phyloP scores from a whole-genome alignment of 2,329 filamentous ascomycete genomes.

The Verticillium nonalfalfae region DNA sequence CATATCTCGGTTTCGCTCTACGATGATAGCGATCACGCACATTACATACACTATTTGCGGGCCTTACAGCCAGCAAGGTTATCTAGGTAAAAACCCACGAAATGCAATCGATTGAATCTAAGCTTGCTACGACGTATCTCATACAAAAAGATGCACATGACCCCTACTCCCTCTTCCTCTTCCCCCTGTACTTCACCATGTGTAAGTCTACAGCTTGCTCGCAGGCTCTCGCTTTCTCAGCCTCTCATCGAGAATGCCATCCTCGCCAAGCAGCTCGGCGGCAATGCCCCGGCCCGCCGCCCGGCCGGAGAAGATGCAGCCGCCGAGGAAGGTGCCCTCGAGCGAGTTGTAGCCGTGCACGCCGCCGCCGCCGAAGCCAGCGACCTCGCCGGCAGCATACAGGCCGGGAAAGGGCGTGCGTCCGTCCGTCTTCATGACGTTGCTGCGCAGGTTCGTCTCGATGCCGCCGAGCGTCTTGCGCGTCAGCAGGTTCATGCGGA shows the following conservation, averaged over 20 bases:
- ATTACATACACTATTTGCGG: too few species aligned
- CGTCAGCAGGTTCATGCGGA: constrained; percentile 54
- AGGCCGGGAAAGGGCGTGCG: constrained; percentile 41
- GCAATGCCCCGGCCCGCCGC: constrained; percentile 50
- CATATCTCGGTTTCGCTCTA: too few species aligned
- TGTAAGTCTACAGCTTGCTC: neutral
- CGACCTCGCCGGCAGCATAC: constrained; percentile 54
- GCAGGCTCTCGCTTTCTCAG: neutral
- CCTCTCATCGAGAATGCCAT: neutral
- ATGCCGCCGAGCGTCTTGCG: constrained; percentile 55
- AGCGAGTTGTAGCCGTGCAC: constrained; percentile 57
- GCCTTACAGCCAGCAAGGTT: too few species aligned
- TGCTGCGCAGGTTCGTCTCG: constrained; percentile 51
- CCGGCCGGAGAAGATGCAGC: constrained; percentile 56
- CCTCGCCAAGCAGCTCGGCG: constrained; percentile 28
- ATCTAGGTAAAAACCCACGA: neutral
- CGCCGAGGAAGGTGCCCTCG: constrained; percentile 56
- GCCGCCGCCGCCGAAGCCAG: constrained; percentile 56
- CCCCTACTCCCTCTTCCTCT: too few species aligned
- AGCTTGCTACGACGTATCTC: neutral
- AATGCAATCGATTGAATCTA: neutral
- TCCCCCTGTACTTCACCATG: too few species aligned
- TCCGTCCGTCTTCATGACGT: constrained; percentile 45
- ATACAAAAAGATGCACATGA: neutral
- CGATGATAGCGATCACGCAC: too few species aligned